Percentiles rank a stretch among this genome's conserved stretches.
Evolutionary conservation across 176 grass and related monocot genomes (phyloP).

Genomic region (Hordeum marinum): DNA sequence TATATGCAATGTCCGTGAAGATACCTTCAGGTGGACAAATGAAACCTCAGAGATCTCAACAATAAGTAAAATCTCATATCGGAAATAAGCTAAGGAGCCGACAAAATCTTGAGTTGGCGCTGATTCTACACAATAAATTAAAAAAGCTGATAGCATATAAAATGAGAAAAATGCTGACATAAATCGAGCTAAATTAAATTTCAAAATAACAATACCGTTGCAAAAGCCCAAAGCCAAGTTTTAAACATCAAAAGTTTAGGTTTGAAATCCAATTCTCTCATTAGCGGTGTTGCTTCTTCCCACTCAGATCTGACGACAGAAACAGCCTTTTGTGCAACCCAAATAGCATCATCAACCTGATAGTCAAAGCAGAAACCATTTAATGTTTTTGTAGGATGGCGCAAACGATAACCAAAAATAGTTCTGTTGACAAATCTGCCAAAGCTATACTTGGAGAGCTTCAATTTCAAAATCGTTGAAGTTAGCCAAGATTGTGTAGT

Average conservation of each 20-base stretch:
- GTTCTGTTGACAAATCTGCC: conserved; percentile 20
- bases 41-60: conserved; percentile 4
- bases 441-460: conserved; percentile 74
- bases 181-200: not conserved
- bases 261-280: conserved; percentile 70
- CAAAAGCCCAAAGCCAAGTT: conserved; percentile 87
- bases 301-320: conserved; percentile 56
- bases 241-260: conserved; percentile 68
- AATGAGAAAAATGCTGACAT: not conserved
- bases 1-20: conserved; percentile 91
- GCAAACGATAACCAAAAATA: not conserved
- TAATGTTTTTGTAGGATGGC: conserved; percentile 6
- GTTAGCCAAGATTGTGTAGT: conserved; percentile 67
- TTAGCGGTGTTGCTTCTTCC: conserved; percentile 37
- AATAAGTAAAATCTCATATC: not conserved
- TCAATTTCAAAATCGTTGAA: conserved; percentile 72
- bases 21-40: conserved; percentile 47
- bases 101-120: not conserved
- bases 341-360: conserved; percentile 77
- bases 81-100: not conserved
- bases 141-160: not conserved
- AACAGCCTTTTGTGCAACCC: conserved; percentile 69
- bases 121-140: not conserved
- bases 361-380: not conserved
- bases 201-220: conserved; percentile 46